phyloP scores from a whole-genome alignment of 306 rosid genomes.

The Rubus parviflorus region DNA sequence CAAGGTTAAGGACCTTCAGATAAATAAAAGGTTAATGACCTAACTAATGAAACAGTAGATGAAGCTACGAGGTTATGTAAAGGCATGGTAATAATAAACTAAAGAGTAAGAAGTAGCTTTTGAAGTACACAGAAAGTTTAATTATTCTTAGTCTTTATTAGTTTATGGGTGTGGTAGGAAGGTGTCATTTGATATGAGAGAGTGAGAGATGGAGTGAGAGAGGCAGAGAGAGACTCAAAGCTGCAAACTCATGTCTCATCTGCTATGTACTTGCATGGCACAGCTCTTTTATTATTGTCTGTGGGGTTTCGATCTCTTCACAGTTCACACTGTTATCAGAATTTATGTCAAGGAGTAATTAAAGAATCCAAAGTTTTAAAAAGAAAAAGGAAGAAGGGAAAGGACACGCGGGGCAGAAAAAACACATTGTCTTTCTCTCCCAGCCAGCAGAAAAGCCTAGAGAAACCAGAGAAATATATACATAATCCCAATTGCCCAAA shows the following conservation, averaged over 20 bases:
- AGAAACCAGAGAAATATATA: neutral
- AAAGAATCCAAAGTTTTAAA: slow-evolving; percentile 34
- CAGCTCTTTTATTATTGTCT: slow-evolving; percentile 26
- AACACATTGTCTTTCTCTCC: slow-evolving; percentile 35
- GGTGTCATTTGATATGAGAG: slow-evolving; percentile 37
- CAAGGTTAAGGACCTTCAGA: neutral
- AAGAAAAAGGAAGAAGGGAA: neutral
- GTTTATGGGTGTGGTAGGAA: slow-evolving; percentile 37
- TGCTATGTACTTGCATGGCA: slow-evolving; percentile 43
- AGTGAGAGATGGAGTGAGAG: slow-evolving; percentile 22
- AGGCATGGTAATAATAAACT: neutral
- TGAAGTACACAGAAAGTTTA: neutral
- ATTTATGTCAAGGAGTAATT: slow-evolving; percentile 41
- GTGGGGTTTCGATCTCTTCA: slow-evolving; percentile 23
- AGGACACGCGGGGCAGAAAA: slow-evolving; percentile 1
- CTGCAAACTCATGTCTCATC: slow-evolving; percentile 52
- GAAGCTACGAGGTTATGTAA: neutral
- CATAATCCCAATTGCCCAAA: neutral
- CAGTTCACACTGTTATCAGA: slow-evolving; percentile 28
- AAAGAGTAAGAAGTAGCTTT: neutral
- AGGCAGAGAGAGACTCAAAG: slow-evolving; percentile 35
- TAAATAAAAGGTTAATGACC: neutral
- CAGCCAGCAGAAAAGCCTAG: slow-evolving; percentile 30
- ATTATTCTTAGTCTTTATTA: neutral
- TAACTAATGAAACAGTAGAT: neutral